Evolutionary conservation across 805 yeast species (phyloP), one percentile per base, ranked within the genome.

Genomic region (Metschnikowia baotianmanensis): DNA sequence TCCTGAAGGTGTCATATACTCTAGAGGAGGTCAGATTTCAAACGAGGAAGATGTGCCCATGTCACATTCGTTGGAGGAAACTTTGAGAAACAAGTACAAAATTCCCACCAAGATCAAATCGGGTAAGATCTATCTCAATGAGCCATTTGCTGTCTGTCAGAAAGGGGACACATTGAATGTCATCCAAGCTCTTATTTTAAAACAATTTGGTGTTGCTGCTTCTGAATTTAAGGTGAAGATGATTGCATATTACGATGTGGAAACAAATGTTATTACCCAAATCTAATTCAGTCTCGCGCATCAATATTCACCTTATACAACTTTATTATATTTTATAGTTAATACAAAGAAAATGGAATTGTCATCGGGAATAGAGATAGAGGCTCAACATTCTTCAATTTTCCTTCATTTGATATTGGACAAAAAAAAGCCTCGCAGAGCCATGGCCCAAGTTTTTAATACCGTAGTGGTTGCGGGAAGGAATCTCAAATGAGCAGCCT

Each of bases 191-290:
- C 76, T 93, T 52, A 80, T 93, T 41, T 74, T 93, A 63, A 93
- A 93, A 67, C 93, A 87, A 53, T 95, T 93, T 63, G 99, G 99
- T 57, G 79, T 95, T 43, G 97, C 97, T 10, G 88, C 89, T 41
- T 77, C 96, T 32, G 89, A 86, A 59, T 93, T 91, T 68, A 87
- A 82, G 64, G 95, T 93, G 38, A 76, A 79, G 54, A 68, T 85
- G 48, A 67, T 81, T 53, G 96, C 93, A 15, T 86, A 76, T 63
- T 91, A 85, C 60, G 82, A 84, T 60, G 81, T 76, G 43, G 88
- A 86, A 40, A 64, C 48, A 30, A 46, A 61, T 12, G 59, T 63
- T 45, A 52, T 62, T 33, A 11, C 10, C 20, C 34, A 31, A 18
- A 16, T 20, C 11, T 31, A 20, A n/a, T 10, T 8, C n/a, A 25